Percentiles rank a stretch among this genome's conserved stretches.
phyloP scores from a whole-genome alignment of 139 green algal genomes.

The Pedinophyceae sp. region DNA sequence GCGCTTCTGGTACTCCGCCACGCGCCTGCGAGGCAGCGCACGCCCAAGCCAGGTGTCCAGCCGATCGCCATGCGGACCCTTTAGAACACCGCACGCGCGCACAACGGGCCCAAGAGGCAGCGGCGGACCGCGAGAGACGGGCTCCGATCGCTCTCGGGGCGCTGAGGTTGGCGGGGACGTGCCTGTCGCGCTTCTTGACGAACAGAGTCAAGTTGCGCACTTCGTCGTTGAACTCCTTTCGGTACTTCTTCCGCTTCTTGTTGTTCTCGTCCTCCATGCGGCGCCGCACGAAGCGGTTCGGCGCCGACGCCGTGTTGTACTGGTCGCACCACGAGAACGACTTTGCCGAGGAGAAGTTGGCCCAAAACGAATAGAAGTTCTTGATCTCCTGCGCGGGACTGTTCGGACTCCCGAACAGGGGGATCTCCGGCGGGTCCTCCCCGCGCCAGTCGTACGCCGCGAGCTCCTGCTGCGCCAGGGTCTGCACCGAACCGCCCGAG shows the following conservation, averaged over 20 bases:
- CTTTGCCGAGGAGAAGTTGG: constrained; percentile 54
- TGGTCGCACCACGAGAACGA: constrained; percentile 74
- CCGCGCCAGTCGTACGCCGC: constrained; percentile 13
- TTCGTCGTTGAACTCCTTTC: constrained; percentile 57
- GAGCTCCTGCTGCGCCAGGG: constrained; percentile 48
- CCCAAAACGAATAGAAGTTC: constrained; percentile 74
- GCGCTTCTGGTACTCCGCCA: too few relatives aligned
- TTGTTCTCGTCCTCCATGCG: constrained; percentile 87
- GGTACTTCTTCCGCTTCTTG: constrained; percentile 29
- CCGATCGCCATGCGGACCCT: too few relatives aligned
- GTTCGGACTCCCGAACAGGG: constrained; percentile 11
- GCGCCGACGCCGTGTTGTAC: constrained; percentile 64
- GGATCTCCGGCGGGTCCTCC: constrained; percentile 4
- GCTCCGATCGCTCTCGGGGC: too few relatives aligned
- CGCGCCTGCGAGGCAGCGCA: constrained; percentile 10
- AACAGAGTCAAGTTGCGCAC: constrained; percentile 75
- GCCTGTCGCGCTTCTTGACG: constrained; percentile 72
- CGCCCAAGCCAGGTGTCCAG: neutral
- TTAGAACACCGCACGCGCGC: too few relatives aligned
- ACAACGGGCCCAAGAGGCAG: too few relatives aligned
- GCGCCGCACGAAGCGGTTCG: constrained; percentile 55
- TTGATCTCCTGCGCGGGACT: constrained; percentile 33
- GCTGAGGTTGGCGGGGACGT: too few relatives aligned
- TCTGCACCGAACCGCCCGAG: too few relatives aligned
- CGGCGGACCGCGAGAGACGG: too few relatives aligned